Conservation (phyloP, 108 stramenopile species). For the Bacterosira constricta region DNA sequence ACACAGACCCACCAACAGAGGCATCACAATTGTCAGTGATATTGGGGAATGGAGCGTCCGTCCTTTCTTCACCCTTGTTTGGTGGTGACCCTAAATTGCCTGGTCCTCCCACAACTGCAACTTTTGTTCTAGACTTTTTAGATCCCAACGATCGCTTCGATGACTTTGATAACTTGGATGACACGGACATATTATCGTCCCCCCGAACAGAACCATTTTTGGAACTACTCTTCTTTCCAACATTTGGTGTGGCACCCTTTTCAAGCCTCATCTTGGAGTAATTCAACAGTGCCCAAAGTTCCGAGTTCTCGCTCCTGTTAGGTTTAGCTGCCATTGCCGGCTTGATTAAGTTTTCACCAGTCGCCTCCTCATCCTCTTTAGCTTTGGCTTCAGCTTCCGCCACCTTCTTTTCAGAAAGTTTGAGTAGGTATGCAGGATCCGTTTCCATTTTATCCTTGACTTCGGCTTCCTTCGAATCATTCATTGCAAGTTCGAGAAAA, state of each 20-base stretch:
- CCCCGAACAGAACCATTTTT: constrained; percentile 16
- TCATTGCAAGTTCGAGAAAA: constrained; percentile 10
- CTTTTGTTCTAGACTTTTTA: neutral
- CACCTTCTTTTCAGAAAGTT: constrained; percentile 40
- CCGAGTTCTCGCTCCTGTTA: constrained; percentile 36
- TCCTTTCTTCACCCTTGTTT: neutral
- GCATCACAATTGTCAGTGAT: constrained; percentile 29
- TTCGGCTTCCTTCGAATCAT: constrained; percentile 13
- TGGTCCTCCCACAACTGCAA: constrained; percentile 21
- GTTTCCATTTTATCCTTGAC: neutral
- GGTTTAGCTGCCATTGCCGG: constrained; percentile 30
- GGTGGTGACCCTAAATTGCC: neutral
- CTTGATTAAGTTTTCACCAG: constrained; percentile 20
- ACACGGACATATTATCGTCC: constrained; percentile 24
- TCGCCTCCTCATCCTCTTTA: constrained; percentile 38
- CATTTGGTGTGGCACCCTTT: constrained; percentile 38
- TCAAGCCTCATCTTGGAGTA: constrained; percentile 50
- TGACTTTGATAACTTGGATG: constrained; percentile 41
- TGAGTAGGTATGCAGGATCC: constrained; percentile 21
- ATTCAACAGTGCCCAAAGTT: constrained; percentile 50
- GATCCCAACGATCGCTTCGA: constrained; percentile 27
- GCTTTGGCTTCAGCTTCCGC: constrained; percentile 41
- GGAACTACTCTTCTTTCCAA: constrained; percentile 21
- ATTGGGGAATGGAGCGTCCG: constrained; percentile 25
- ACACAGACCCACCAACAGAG: constrained; percentile 40